Base-by-base conservation (phyloP, 2,329 filamentous ascomycete species). In the Cladobotryum mycophilum region DNA sequence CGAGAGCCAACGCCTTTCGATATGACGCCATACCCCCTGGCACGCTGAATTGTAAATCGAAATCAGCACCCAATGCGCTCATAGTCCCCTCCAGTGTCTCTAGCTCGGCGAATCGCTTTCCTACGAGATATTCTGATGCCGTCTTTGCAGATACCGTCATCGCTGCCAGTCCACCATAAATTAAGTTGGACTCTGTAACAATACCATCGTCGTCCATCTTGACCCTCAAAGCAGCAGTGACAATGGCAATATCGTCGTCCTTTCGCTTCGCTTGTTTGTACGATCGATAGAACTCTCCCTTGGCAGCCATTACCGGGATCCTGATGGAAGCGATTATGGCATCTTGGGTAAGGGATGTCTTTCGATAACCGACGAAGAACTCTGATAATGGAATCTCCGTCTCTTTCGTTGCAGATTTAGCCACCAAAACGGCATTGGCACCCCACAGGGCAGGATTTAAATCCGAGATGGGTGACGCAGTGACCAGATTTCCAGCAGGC, bases 11-110 rank as follows among this genome's bases (percentile, higher is more conserved):
- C 1, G 90, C 88, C 65, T 93, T 95, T 25, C 93, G 79, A 64
- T 97, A 99, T 1, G 90, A 95, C 0, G 93, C 92, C 93, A 99
- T 99, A 36, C 93, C 93, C 57, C 93, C 93, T 0, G 92, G 93
- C 1, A 99, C 93, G 48, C 90, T 85, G 61, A 95, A 97, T 4
- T 81, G 78, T 30, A 99, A 76, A 64, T 95, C 82, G 62, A 99
- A 99, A 63, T 97, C 93, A 47, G 81, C 76, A 56, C 89, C 91
- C n/a, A 99, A 74, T 1, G 89, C 87, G 58, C 82, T 86, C 89
- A 97, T 96, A 5, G 85, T 81, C 1, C 88, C 91, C 67, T 99
- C 92, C 0, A 97, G 76, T 0, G 91, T 96, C 50, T 86, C 80
- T 1, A 89, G 80, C 56, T 95, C 85, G 0, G 88, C 85, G 58